Conservation (phyloP, 2,329 filamentous ascomycete genomes). For the Graphium sp. region DNA sequence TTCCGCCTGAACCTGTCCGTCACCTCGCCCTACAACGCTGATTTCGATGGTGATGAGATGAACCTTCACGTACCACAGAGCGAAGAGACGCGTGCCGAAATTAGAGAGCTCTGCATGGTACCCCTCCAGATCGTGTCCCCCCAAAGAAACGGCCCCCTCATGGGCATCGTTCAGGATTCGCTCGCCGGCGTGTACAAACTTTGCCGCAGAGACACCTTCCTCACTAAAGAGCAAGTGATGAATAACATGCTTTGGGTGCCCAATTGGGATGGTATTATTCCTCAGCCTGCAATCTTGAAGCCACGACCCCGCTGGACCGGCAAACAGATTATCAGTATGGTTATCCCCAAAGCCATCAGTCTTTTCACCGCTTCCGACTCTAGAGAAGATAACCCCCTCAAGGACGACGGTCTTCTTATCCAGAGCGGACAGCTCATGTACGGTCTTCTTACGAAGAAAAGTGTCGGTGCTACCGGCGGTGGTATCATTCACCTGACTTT, state of each 20-base stretch:
- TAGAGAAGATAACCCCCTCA: conserved; percentile 41
- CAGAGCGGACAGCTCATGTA: conserved; percentile 81
- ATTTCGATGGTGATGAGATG: conserved; percentile 99
- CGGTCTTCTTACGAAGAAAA: conserved; percentile 85
- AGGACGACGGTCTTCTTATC: conserved; percentile 67
- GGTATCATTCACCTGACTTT: conserved; percentile 93
- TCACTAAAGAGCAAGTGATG: conserved; percentile 86
- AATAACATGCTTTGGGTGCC: conserved; percentile 96
- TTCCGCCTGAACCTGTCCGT: conserved; percentile 96
- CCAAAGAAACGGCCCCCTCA: conserved; percentile 88
- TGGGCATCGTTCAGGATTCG: conserved; percentile 99
- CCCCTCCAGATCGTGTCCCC: conserved; percentile 96
- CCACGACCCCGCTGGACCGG: conserved; percentile 90
- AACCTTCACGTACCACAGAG: conserved; percentile 98
- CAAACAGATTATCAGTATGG: conserved; percentile 92
- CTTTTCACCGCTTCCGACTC: conserved; percentile 49
- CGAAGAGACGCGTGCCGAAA: conserved; percentile 89
- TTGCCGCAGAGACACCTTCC: conserved; percentile 78
- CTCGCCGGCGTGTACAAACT: conserved; percentile 95
- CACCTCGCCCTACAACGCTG: conserved; percentile 96
- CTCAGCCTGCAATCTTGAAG: conserved; percentile 84
- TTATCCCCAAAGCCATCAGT: conserved; percentile 77
- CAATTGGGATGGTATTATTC: conserved; percentile 91
- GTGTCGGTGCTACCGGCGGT: conserved; percentile 73
- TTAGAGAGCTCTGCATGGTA: conserved; percentile 92